Evolutionary conservation across 148 eudicot genomes (phyloP), one percentile per base, ranked within the genome.

Genomic region (Heliamphora exappendiculata): DNA sequence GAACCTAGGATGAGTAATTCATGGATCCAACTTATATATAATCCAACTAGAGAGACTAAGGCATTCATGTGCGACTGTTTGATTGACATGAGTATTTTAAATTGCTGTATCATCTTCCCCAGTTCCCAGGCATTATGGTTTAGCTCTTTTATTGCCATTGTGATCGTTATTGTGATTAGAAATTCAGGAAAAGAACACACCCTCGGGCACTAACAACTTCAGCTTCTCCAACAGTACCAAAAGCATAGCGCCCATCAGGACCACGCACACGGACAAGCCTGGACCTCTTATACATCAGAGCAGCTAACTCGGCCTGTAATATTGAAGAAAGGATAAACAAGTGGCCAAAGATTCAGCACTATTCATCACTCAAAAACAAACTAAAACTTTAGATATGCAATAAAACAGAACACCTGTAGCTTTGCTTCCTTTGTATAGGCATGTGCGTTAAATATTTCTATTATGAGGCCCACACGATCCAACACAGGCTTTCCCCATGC

Each of bases 141-240:
- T 34, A 55, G 74, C 26, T 41, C 41, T 16, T 26, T 54, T n/a
- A 36, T 36, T 37, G 49, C 36, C 19, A 57, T 73, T 7, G 26
- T 9, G n/a, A 58, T 2, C 26, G 22, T 31, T 47, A 47, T 29
- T 70, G 20, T 4, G 10, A 29, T 47, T 51, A 3, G 22, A 37
- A 9, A 45, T 53, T 45, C 12, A 45, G 17, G 45, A 72, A 72
- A 19, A 74, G 77, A 60, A 81, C 89, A 82, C 76, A 95, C 98
- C 98, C 98, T 85, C 96, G 88, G 80, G 96, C 98, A 85, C 98
- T 95, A 77, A 95, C 98, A 78, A 95, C 98, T 86, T 92, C 96
- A 76, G 90, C 90, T 87, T 94, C 98, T 68, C 97, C 98, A 76
- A n/a, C 10, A 39, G 85, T 77, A 63, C 98, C 98, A 87, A 95